Percentiles rank a stretch among this genome's conserved stretches.
phyloP scores from a whole-genome alignment of 2,329 filamentous ascomycete genomes.

The Alternaria angustiovoidea region DNA sequence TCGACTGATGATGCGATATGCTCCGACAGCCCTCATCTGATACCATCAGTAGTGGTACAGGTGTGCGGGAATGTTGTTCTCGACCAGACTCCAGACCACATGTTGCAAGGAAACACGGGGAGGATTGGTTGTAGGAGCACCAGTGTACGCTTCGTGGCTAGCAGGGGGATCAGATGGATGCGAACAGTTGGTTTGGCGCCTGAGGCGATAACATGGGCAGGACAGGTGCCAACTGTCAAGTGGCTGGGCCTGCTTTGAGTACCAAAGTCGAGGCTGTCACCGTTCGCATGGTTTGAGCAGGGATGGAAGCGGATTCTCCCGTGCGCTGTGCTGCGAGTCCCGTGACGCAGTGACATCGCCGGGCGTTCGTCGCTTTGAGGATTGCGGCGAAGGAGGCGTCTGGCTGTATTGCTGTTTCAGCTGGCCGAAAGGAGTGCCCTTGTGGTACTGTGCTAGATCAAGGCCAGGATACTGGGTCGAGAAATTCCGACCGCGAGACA shows the following conservation, averaged over 20 bases:
- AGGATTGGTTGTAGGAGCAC: conserved; percentile 18
- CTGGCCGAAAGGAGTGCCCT: conserved; percentile 30
- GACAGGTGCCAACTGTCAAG: conserved; percentile 25
- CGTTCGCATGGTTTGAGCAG: conserved; percentile 46
- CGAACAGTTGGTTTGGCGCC: conserved; percentile 49
- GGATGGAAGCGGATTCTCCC: conserved; percentile 32
- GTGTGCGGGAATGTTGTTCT: conserved; percentile 24
- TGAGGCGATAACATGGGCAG: conserved; percentile 37
- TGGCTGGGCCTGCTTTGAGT: conserved; percentile 33
- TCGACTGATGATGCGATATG: conserved; percentile 26
- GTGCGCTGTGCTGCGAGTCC: conserved; percentile 36
- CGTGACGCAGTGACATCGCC: conserved; percentile 31
- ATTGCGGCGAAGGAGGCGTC: conserved; percentile 28
- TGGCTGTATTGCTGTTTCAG: conserved; percentile 41
- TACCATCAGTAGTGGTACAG: conserved; percentile 42
- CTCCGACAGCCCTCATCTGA: conserved; percentile 28
- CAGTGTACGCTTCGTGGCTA: conserved; percentile 12
- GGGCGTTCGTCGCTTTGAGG: conserved; percentile 7
- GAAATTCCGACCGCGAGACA: conserved; percentile 33
- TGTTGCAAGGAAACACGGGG: conserved; percentile 26
- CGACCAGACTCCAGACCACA: conserved; percentile 33
- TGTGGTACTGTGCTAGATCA: conserved; percentile 36
- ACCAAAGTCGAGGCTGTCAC: conserved; percentile 37
- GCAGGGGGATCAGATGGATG: conserved; percentile 39
- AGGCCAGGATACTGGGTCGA: conserved; percentile 35